A percentile compares a stretch with the other conserved stretches of the same genome.
phyloP scores from a whole-genome alignment of 768 basidiomycete species.

The Boletus rubescentipes region DNA sequence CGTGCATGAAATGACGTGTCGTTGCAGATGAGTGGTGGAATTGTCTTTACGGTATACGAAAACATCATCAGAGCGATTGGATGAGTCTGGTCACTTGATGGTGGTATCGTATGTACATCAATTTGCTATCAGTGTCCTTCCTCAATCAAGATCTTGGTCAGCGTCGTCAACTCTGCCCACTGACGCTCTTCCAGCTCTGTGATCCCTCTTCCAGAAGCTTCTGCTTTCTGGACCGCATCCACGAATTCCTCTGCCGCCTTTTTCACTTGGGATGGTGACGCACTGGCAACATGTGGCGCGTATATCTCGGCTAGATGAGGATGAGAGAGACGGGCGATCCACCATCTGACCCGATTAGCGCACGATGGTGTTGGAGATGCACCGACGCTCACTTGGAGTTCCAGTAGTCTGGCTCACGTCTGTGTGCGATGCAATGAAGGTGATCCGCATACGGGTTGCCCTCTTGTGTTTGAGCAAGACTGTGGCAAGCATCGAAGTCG shows the following conservation, averaged over 20 bases:
- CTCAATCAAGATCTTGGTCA: constrained; percentile 17
- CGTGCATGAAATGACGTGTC: not conserved
- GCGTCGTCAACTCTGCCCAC: constrained; percentile 20
- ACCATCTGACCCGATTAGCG: constrained; percentile 13
- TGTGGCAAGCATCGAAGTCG: constrained; percentile 18
- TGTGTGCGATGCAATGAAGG: constrained; percentile 22
- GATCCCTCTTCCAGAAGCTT: constrained; percentile 7
- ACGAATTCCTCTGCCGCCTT: constrained; percentile 12
- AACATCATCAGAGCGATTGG: constrained; percentile 62
- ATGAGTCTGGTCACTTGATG: constrained; percentile 7
- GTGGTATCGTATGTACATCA: not conserved
- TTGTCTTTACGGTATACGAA: constrained; percentile 92
- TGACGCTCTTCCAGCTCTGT: constrained; percentile 18
- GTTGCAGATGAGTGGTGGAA: constrained; percentile 84
- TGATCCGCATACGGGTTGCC: constrained; percentile 24
- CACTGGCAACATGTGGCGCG: not conserved
- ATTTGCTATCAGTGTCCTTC: not conserved
- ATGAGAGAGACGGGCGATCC: constrained; percentile 16
- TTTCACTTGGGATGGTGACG: constrained; percentile 8
- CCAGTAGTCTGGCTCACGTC: constrained; percentile 25
- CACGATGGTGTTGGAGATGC: too few relatives aligned
- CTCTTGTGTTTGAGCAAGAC: constrained; percentile 19
- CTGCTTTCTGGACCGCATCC: constrained; percentile 10
- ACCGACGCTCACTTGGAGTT: constrained; percentile 9
- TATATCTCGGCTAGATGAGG: constrained; percentile 19